phyloP scores from a whole-genome alignment of 2,329 filamentous ascomycete species.

The Xylariales sp. region DNA sequence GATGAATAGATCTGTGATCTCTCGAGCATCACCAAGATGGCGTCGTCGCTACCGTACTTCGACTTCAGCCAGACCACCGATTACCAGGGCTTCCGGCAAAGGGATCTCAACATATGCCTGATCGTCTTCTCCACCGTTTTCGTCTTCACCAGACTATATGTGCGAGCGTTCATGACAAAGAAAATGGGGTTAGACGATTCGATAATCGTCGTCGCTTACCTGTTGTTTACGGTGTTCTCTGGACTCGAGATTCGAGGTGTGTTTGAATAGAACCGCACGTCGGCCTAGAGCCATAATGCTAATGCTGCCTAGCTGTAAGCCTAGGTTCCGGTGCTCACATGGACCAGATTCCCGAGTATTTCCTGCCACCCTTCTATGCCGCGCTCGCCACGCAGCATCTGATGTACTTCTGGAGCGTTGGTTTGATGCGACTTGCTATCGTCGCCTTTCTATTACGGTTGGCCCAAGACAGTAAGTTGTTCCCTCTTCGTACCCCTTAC shows the following conservation, averaged over 20 bases:
- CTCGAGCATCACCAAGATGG: neutral
- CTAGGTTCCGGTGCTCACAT: constrained; percentile 7
- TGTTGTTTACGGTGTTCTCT: constrained; percentile 11
- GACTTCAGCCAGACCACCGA: constrained; percentile 9
- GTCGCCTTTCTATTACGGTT: constrained; percentile 31
- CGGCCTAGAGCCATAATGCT: neutral
- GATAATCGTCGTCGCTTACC: constrained; percentile 21
- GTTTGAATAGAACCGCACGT: neutral
- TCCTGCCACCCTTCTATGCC: constrained; percentile 13
- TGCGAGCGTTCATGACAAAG: constrained; percentile 25
- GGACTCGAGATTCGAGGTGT: constrained; percentile 4
- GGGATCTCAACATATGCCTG: constrained; percentile 43
- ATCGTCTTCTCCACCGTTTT: constrained; percentile 26
- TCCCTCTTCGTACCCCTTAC: neutral
- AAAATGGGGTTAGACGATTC: constrained; percentile 25
- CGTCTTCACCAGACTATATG: constrained; percentile 22
- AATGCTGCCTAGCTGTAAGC: constrained; percentile 15
- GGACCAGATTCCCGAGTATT: constrained; percentile 10
- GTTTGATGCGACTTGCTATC: constrained; percentile 28
- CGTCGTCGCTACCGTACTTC: constrained; percentile 1
- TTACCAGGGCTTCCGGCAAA: constrained; percentile 29
- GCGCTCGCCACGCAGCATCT: constrained; percentile 17
- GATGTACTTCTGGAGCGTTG: constrained; percentile 27
- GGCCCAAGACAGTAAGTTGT: constrained; percentile 28
- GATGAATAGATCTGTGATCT: neutral